phyloP scores from a whole-genome alignment of 805 yeast genomes.

The Candida namnaoensis region DNA sequence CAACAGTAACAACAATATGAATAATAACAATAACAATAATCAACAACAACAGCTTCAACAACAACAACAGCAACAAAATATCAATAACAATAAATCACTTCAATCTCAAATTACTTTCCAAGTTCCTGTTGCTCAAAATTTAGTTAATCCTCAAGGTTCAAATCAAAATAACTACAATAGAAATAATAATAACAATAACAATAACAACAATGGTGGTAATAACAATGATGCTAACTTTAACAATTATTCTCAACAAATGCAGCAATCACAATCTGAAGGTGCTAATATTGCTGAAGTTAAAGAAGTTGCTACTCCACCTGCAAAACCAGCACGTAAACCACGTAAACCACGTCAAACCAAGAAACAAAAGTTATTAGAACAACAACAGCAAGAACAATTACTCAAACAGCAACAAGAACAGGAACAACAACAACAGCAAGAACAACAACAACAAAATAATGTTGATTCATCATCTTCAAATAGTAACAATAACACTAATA shows the following conservation, averaged over 20 bases:
- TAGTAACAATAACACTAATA: not conserved
- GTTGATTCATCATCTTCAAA: not conserved
- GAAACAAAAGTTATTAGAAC: slow-evolving; percentile 5
- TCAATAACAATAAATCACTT: too few relatives aligned
- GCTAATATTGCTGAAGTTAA: too few relatives aligned
- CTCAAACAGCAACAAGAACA: slow-evolving; percentile 18
- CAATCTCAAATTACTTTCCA: not conserved
- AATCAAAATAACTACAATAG: not conserved
- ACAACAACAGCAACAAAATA: slow-evolving; percentile 3
- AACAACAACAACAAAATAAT: not conserved
- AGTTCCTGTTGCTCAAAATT: slow-evolving; percentile 18
- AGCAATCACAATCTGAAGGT: too few relatives aligned
- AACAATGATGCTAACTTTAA: slow-evolving; percentile 1
- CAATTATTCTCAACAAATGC: too few relatives aligned
- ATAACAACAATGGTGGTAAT: slow-evolving; percentile 4
- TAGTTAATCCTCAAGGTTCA: slow-evolving; percentile 6
- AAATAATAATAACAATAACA: not conserved
- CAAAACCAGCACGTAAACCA: not conserved
- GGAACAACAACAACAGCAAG: slow-evolving; percentile 11
- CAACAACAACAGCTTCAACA: slow-evolving; percentile 1
- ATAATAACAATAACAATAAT: not conserved
- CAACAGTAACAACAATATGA: slow-evolving; percentile 4
- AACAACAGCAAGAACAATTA: slow-evolving; percentile 5
- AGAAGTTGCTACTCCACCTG: not conserved
- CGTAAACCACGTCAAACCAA: not conserved